phyloP scores from a whole-genome alignment of 148 eudicot species.

The Rhododendron molle region DNA sequence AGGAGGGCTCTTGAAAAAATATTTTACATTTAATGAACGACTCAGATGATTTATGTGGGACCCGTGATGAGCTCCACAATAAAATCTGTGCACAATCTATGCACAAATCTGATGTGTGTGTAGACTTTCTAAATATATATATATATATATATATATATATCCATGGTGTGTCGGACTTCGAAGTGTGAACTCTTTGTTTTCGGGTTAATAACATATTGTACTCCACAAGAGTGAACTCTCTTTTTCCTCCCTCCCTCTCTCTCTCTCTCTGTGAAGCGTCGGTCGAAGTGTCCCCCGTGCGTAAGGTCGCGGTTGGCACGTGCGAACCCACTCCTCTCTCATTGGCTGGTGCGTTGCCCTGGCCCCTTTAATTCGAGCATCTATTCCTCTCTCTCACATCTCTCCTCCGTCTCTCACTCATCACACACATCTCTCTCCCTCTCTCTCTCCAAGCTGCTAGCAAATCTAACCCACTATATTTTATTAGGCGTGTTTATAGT shows the following conservation, averaged over 20 bases:
- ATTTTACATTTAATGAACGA: no score
- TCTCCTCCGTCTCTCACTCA: neutral
- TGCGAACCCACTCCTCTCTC: neutral
- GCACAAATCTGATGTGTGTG: no score
- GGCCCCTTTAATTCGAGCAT: constrained; percentile 1
- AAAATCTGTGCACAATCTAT: no score
- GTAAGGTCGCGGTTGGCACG: neutral
- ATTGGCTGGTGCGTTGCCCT: neutral
- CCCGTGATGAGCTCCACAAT: no score
- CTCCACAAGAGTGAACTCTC: no score
- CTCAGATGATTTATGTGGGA: no score
- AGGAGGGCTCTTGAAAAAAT: no score
- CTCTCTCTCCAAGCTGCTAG: neutral
- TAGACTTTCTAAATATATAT: no score
- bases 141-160: no score
- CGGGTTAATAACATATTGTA: no score
- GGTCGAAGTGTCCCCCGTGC: neutral
- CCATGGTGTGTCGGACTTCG: neutral
- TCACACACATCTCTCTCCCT: neutral
- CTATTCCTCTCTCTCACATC: neutral
- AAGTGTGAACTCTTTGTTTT: neutral
- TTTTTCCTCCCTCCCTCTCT: neutral
- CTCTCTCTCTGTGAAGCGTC: neutral
- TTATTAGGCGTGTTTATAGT: neutral
- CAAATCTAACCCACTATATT: neutral